Conservation (phyloP, 768 basidiomycete species). For the Tulasnella sp. region DNA sequence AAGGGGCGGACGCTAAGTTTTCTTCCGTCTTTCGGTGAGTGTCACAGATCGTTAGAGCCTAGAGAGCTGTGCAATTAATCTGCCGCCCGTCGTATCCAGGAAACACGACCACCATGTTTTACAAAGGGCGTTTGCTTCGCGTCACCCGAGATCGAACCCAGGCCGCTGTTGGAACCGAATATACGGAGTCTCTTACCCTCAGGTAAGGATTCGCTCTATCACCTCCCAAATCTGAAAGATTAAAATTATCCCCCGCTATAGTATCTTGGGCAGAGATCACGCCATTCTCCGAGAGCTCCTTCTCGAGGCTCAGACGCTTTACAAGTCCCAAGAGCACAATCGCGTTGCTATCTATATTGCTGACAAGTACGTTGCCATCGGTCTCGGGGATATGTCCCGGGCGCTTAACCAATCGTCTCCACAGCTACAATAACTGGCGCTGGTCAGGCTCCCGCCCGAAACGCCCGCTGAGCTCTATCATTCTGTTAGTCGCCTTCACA, state of each 20-base stretch:
- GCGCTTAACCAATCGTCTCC: slow-evolving; percentile 34
- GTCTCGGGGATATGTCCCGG: background rate
- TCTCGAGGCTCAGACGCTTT: slow-evolving; percentile 56
- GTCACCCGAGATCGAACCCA: slow-evolving; percentile 35
- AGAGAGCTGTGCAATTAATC: background rate
- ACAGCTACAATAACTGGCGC: slow-evolving; percentile 52
- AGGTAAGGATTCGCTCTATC: slow-evolving; percentile 4
- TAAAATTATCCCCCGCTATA: background rate
- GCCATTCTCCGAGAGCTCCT: slow-evolving; percentile 57
- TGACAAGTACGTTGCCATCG: slow-evolving; percentile 25
- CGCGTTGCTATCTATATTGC: slow-evolving; percentile 56
- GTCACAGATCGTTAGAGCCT: background rate
- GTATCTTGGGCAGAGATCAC: slow-evolving; percentile 57
- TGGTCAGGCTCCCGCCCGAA: slow-evolving; percentile 62
- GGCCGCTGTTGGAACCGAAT: slow-evolving; percentile 29
- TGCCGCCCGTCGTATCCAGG: slow-evolving; percentile 16
- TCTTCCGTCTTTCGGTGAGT: slow-evolving; percentile 36
- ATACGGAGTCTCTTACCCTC: slow-evolving; percentile 34
- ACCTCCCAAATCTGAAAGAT: background rate
- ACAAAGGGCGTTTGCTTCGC: slow-evolving; percentile 40
- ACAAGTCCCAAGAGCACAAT: slow-evolving; percentile 57
- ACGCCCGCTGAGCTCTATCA: slow-evolving; percentile 66
- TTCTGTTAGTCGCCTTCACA: slow-evolving; percentile 46
- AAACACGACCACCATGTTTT: slow-evolving; percentile 36
- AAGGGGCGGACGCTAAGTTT: slow-evolving; percentile 31